Conservation (phyloP, 441 rosid genomes). For the Corymbia calophylla region DNA sequence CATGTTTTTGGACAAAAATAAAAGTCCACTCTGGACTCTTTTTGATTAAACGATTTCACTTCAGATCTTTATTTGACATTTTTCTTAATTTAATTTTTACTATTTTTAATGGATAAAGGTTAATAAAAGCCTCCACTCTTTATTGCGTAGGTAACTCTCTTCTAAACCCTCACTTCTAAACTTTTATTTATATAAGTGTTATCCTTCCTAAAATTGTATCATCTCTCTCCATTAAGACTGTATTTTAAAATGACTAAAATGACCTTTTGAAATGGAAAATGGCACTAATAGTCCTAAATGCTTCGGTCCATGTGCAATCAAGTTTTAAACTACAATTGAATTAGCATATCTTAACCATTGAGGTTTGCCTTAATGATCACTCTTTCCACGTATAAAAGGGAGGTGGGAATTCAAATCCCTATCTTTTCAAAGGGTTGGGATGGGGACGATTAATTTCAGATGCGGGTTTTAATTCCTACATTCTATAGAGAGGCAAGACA, state of each 20-base stretch:
- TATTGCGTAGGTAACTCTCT: not conserved
- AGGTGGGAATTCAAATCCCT: no score
- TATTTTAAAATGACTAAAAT: no score
- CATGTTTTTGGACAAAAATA: not conserved
- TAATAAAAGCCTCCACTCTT: not conserved
- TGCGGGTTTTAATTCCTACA: no score
- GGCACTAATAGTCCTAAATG: not conserved
- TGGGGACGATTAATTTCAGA: no score
- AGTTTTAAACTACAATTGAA: no score
- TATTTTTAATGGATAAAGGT: no score
- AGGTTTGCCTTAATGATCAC: no score
- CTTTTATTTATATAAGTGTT: no score
- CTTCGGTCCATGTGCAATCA: not conserved
- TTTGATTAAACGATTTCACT: not conserved
- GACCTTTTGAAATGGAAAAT: not conserved
- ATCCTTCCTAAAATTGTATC: not conserved
- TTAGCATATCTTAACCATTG: not conserved
- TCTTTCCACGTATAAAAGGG: no score
- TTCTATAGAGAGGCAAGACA: no score
- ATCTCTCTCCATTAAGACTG: not conserved
- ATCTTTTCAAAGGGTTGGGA: no score
- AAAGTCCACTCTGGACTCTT: not conserved
- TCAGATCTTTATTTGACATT: no score
- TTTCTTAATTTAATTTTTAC: not conserved
- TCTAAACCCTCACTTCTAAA: not conserved